A percentile compares a stretch with the other conserved stretches of the same genome.
Conservation (phyloP, 371 early-diverging fungal species). For the Saksenaea vasiformis region DNA sequence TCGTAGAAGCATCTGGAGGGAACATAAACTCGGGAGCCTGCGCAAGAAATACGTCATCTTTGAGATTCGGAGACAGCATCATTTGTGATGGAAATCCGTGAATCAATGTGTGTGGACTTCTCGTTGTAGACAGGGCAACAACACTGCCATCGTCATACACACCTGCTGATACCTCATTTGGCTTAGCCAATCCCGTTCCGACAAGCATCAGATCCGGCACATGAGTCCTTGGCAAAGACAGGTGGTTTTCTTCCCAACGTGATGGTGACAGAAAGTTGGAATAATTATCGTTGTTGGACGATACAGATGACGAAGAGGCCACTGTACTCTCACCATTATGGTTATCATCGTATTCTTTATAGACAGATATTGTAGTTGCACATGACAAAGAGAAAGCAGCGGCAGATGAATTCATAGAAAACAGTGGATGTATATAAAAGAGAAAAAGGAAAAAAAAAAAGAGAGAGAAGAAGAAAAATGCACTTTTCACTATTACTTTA, state of each 20-base stretch:
- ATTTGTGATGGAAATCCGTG: constrained; percentile 11
- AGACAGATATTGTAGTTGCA: background rate
- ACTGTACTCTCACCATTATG: background rate
- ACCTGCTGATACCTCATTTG: constrained; percentile 30
- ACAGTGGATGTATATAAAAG: background rate
- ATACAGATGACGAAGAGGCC: background rate
- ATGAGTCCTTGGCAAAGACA: constrained; percentile 1
- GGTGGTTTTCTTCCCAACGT: constrained; percentile 1
- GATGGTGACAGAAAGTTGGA: background rate
- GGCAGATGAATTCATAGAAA: background rate
- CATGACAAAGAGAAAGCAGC: background rate
- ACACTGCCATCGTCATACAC: constrained; percentile 26
- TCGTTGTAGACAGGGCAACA: constrained; percentile 20
- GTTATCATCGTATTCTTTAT: background rate
- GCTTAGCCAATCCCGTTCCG: constrained; percentile 16
- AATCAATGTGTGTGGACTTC: constrained; percentile 18
- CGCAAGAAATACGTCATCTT: constrained; percentile 26
- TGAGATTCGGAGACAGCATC: constrained; percentile 14
- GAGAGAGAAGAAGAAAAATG: constrained; percentile 10
- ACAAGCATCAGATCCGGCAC: constrained; percentile 3
- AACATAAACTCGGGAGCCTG: constrained; percentile 5
- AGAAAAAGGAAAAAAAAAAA: constrained; percentile 15
- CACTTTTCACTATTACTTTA: background rate
- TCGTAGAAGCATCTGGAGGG: constrained; percentile 6
- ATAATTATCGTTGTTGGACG: background rate